Conservation (phyloP, 192 early-diverging fungal species). For the Linnemannia schmuckeri region DNA sequence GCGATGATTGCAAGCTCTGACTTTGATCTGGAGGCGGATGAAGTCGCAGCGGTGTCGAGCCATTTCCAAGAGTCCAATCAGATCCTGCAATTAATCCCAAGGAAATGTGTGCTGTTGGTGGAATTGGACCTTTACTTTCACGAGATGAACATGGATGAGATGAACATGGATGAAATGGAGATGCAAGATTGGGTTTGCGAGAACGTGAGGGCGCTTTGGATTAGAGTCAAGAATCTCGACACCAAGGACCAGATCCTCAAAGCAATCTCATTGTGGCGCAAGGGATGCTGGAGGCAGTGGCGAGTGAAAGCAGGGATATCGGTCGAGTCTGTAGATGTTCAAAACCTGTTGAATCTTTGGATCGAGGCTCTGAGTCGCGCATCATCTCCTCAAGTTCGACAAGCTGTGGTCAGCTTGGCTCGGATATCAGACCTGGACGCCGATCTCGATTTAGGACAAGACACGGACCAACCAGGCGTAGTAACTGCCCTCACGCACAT, state of each 20-base stretch:
- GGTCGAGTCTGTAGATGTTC: no score
- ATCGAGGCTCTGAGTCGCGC: conserved; percentile 11
- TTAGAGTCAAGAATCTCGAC: background rate
- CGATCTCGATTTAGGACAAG: no score
- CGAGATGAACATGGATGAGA: background rate
- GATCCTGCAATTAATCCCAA: background rate
- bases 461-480: no score
- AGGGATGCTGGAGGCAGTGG: no score
- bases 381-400: background rate
- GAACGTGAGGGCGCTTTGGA: background rate
- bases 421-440: background rate
- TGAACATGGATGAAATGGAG: background rate
- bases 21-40: background rate
- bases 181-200: background rate
- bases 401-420: background rate
- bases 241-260: background rate
- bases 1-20: no score
- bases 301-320: no score
- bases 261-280: background rate
- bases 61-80: background rate
- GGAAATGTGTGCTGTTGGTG: background rate
- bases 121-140: background rate
- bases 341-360: background rate
- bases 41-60: background rate
- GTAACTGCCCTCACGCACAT: no score